phyloP scores from a whole-genome alignment of 306 rosid species.

The Vigna unguiculata region DNA sequence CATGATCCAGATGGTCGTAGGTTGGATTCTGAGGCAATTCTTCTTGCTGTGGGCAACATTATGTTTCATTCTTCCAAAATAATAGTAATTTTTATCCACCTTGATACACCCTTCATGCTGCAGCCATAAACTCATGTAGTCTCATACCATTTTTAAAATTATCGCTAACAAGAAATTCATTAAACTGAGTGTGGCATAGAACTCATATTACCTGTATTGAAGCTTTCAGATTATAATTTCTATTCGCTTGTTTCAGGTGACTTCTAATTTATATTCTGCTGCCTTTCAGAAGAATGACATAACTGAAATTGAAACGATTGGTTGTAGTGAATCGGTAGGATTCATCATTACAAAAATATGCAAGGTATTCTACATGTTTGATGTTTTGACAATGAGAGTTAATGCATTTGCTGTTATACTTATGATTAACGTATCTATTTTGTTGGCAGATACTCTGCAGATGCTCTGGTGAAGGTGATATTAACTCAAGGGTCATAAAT shows the following conservation, averaged over 20 bases:
- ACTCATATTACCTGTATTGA: not conserved
- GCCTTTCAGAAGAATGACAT: slow-evolving; percentile 41
- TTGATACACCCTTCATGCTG: slow-evolving; percentile 4
- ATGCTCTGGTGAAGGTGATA: slow-evolving; percentile 49
- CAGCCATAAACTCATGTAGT: not conserved
- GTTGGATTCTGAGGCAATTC: slow-evolving; percentile 67
- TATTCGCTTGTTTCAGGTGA: slow-evolving; percentile 59
- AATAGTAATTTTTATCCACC: slow-evolving; percentile 35
- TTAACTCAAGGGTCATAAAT: slow-evolving; percentile 53
- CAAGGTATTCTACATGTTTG: slow-evolving; percentile 47
- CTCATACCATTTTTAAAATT: not conserved
- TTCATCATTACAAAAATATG: slow-evolving; percentile 46
- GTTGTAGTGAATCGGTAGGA: slow-evolving; percentile 49
- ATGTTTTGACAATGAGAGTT: not conserved
- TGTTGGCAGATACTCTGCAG: slow-evolving; percentile 59
- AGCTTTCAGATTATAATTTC: slow-evolving; percentile 15
- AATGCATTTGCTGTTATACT: not conserved
- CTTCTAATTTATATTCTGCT: slow-evolving; percentile 50
- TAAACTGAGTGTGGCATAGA: not conserved
- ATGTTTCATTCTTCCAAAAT: slow-evolving; percentile 55
- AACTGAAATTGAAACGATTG: slow-evolving; percentile 47
- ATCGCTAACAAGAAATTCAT: not conserved
- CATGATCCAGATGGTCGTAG: slow-evolving; percentile 73
- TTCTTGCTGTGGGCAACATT: slow-evolving; percentile 57
- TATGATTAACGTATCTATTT: slow-evolving; percentile 20